These are phyloP conservation scores for Vitis hybrid DNA, from an alignment of 177 flowering plant genomes.

Conservation along the genomic window DNA sequence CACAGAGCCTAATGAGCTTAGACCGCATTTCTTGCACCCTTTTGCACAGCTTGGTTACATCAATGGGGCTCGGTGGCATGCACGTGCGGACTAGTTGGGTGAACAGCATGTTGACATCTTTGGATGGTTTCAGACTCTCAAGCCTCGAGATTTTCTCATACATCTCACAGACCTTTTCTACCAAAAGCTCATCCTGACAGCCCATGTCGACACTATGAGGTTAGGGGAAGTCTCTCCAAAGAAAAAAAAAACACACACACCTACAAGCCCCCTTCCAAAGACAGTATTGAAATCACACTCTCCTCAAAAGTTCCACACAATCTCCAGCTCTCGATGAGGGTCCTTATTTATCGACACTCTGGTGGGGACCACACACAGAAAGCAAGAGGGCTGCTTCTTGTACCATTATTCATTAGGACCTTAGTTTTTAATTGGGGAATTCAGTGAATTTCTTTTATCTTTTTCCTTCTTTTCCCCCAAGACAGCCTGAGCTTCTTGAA, in stretches of 20 bases:
- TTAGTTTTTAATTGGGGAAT: background rate
- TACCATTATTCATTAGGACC: background rate
- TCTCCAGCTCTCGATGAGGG: conserved; percentile 3
- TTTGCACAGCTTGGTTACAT: conserved; percentile 55
- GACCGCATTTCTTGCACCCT: conserved; percentile 56
- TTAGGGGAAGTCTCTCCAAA: conserved; percentile 1
- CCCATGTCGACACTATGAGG: conserved; percentile 85
- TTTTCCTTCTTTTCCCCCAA: background rate
- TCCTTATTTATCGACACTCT: conserved; percentile 26
- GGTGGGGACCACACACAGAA: conserved; percentile 10
- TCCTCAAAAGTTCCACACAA: conserved; percentile 2
- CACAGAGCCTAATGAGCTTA: conserved; percentile 74
- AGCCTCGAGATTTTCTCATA: conserved; percentile 65
- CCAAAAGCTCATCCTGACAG: conserved; percentile 55
- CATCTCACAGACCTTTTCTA: conserved; percentile 51
- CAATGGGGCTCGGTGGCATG: conserved; percentile 72
- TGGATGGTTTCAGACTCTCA: conserved; percentile 68
- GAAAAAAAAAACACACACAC: background rate
- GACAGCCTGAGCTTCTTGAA: background rate
- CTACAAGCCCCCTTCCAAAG: conserved; percentile 8
- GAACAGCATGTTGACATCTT: conserved; percentile 83
- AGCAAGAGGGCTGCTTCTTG: background rate
- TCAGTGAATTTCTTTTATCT: background rate
- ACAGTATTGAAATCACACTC: background rate
- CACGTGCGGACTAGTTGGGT: conserved; percentile 72